Percentiles rank a stretch among this genome's conserved stretches.
Conservation (phyloP, 2,329 filamentous ascomycete species). For the Acarospora socialis region DNA sequence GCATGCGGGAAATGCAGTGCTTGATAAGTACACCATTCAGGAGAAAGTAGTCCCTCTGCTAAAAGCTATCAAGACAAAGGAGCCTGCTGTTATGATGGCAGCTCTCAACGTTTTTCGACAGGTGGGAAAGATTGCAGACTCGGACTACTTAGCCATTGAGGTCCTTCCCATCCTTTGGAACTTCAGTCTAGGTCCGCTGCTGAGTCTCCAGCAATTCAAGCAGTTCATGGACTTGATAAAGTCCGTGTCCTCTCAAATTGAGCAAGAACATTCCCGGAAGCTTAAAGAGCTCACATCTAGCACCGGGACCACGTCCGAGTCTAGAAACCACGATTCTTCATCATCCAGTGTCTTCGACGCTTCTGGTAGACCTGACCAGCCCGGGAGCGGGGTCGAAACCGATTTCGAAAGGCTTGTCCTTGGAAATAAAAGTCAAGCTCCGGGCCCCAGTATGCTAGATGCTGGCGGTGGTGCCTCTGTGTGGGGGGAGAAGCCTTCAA, state of each 20-base stretch:
- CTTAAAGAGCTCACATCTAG: constrained; percentile 64
- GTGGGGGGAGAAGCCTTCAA: constrained; percentile 18
- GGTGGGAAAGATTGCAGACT: constrained; percentile 67
- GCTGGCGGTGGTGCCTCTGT: too few species aligned
- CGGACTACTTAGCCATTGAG: constrained; percentile 84
- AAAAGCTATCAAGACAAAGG: constrained; percentile 90
- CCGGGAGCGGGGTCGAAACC: constrained; percentile 44
- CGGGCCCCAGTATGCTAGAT: constrained; percentile 14
- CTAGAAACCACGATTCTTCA: constrained; percentile 20
- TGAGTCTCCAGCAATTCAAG: constrained; percentile 79
- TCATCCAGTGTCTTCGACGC: constrained; percentile 16
- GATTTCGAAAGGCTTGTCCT: constrained; percentile 88
- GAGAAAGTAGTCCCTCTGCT: constrained; percentile 89
- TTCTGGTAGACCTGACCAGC: constrained; percentile 28
- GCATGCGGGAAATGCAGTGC: constrained; percentile 54
- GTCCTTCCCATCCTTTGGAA: constrained; percentile 80
- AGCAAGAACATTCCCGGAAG: constrained; percentile 78
- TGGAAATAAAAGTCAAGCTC: constrained; percentile 40
- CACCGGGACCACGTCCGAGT: constrained; percentile 35
- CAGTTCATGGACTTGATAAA: constrained; percentile 84
- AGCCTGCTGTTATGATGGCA: constrained; percentile 94
- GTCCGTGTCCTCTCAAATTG: constrained; percentile 60
- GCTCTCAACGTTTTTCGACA: constrained; percentile 72
- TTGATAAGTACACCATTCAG: constrained; percentile 97
- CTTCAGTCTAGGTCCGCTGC: constrained; percentile 78